These are phyloP conservation scores for Epicoccum nigrum DNA, from an alignment of 2,329 filamentous ascomycete species.

Conservation along the genomic window DNA sequence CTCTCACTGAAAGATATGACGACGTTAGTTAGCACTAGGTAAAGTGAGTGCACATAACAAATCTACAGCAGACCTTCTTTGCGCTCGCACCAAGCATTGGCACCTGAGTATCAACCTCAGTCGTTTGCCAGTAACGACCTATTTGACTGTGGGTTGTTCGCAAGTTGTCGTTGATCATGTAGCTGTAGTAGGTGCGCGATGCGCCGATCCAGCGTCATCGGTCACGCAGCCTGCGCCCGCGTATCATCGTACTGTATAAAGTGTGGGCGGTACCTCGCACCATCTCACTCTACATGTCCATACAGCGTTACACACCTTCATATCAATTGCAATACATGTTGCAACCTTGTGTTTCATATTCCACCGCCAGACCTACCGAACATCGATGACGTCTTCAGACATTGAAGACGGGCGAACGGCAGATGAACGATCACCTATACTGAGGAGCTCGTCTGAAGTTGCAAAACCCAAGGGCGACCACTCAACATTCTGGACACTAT, in stretches of 20 bases:
- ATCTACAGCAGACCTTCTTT: too few relatives aligned
- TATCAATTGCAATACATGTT: background rate
- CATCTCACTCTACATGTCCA: slow-evolving; percentile 1
- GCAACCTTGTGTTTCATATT: background rate
- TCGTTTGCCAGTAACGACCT: too few relatives aligned
- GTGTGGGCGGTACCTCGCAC: background rate
- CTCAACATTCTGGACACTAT: slow-evolving; percentile 17
- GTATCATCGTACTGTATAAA: background rate
- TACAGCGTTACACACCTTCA: slow-evolving; percentile 1
- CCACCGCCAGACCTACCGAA: slow-evolving; percentile 3
- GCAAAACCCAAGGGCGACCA: slow-evolving; percentile 5
- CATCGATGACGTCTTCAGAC: slow-evolving; percentile 31
- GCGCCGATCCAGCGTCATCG: background rate
- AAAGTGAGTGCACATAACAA: too few relatives aligned
- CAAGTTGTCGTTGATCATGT: too few relatives aligned
- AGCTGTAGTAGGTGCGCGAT: background rate
- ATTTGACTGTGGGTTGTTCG: too few relatives aligned
- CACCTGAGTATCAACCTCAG: too few relatives aligned
- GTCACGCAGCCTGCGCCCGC: slow-evolving; percentile 10
- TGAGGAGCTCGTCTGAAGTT: slow-evolving; percentile 22
- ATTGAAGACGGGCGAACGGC: slow-evolving; percentile 24
- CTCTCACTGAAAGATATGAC: too few relatives aligned
- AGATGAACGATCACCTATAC: slow-evolving; percentile 31
- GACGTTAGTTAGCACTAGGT: too few relatives aligned
- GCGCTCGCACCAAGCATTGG: too few relatives aligned